phyloP scores from a whole-genome alignment of 805 yeast species.

The Geotrichum ghanense region DNA sequence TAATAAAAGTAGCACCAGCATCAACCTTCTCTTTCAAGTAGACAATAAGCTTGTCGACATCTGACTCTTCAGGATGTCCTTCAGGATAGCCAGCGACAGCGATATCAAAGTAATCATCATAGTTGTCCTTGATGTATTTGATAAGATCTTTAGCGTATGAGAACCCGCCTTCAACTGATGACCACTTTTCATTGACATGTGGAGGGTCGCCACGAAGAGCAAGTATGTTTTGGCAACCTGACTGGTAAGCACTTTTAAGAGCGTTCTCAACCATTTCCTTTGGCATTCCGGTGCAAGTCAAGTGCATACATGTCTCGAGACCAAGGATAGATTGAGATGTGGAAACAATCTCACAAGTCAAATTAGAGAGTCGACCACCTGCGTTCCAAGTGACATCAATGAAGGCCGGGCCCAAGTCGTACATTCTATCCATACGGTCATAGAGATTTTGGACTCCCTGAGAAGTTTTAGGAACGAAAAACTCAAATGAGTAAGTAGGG shows the following conservation, averaged over 20 bases:
- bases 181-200: slow-evolving; percentile 31
- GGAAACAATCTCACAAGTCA: slow-evolving; percentile 86
- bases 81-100: slow-evolving; percentile 98
- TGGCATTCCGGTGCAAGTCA: slow-evolving; percentile 95
- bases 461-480: slow-evolving; percentile 92
- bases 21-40: slow-evolving; percentile 82
- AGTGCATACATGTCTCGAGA: slow-evolving; percentile 93
- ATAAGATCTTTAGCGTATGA: slow-evolving; percentile 81
- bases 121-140: slow-evolving; percentile 56
- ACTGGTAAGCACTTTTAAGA: slow-evolving; percentile 65
- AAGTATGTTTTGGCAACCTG: slow-evolving; percentile 91
- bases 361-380: slow-evolving; percentile 75
- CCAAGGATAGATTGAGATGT: slow-evolving; percentile 86
- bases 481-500: slow-evolving; percentile 90
- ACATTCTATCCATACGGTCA: slow-evolving; percentile 97
- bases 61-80: slow-evolving; percentile 85
- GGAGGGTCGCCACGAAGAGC: slow-evolving; percentile 97
- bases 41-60: slow-evolving; percentile 38
- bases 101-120: slow-evolving; percentile 83
- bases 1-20: slow-evolving; percentile 86
- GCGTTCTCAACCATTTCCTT: slow-evolving; percentile 73
- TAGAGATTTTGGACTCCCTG: slow-evolving; percentile 95
- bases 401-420: slow-evolving; percentile 78
- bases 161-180: slow-evolving; percentile 61
- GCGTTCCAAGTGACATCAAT: slow-evolving; percentile 98